Percentiles rank a stretch among this genome's conserved stretches.
These are phyloP conservation scores for Rhizopogon sp. DNA, from an alignment of 768 basidiomycete genomes.

Conservation along the genomic window DNA sequence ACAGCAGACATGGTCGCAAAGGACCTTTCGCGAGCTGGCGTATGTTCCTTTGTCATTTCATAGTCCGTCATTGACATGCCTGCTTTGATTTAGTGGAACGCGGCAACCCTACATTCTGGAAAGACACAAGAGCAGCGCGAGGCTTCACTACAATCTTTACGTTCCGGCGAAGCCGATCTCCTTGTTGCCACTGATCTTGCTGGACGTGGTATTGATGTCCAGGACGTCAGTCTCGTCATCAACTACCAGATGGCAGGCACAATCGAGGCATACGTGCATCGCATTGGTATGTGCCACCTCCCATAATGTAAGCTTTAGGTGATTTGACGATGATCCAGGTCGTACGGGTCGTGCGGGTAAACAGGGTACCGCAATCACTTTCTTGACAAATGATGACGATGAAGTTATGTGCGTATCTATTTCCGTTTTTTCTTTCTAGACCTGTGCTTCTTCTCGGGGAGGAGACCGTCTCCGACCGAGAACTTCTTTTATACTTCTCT, in stretches of 20 bases:
- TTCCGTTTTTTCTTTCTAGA: background rate
- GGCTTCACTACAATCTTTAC: constrained; percentile 79
- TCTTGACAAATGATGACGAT: constrained; percentile 93
- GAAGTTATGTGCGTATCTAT: constrained; percentile 81
- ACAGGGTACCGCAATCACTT: constrained; percentile 88
- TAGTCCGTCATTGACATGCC: background rate
- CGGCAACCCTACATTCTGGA: constrained; percentile 91
- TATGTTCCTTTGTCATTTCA: constrained; percentile 35
- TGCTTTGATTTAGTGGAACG: constrained; percentile 62
- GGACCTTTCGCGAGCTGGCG: constrained; percentile 84
- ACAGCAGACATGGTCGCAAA: constrained; percentile 98
- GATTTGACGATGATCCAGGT: constrained; percentile 40
- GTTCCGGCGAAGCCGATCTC: constrained; percentile 81
- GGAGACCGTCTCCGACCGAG: background rate
- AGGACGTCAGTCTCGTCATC: constrained; percentile 92
- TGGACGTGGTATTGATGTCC: constrained; percentile 98
- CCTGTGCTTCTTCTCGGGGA: constrained; percentile 3
- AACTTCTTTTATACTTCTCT: background rate
- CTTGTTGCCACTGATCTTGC: constrained; percentile 97
- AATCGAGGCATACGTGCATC: constrained; percentile 97
- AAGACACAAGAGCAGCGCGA: constrained; percentile 98
- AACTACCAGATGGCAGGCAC: constrained; percentile 97
- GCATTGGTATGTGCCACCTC: constrained; percentile 67
- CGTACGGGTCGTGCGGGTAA: constrained; percentile 99
- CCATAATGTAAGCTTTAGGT: background rate